Conservation (phyloP, 306 rosid genomes). For the Cicer yamashitae region DNA sequence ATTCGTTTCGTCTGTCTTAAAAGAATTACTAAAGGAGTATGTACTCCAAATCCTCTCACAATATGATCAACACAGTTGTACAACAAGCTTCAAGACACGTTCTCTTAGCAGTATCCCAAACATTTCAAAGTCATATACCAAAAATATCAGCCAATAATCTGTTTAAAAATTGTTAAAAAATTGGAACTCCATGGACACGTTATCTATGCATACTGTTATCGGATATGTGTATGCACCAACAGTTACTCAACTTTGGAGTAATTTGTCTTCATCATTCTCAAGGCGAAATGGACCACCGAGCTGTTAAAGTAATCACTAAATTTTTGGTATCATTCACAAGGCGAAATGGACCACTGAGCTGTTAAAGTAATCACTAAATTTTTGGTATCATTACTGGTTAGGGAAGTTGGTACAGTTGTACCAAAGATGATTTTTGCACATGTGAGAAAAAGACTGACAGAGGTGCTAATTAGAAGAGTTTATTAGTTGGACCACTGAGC, state of each 20-base stretch:
- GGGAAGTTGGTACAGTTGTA: neutral
- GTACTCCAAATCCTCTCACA: conserved; percentile 7
- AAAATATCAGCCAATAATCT: neutral
- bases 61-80: neutral
- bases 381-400: neutral
- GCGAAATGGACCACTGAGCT: neutral
- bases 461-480: conserved; percentile 4
- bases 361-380: neutral
- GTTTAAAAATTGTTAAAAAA: too few species aligned
- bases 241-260: neutral
- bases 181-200: neutral
- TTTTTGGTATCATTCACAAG: neutral
- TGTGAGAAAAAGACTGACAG: neutral
- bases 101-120: neutral
- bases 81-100: neutral
- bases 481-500: neutral
- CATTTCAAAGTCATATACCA: neutral
- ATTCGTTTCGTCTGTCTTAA: conserved; percentile 4
- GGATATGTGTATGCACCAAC: neutral
- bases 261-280: neutral
- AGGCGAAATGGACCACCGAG: neutral
- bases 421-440: neutral
- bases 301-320: neutral
- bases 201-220: neutral
- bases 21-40: neutral